Evolutionary conservation across 2,329 filamentous ascomycete genomes (phyloP).

Genomic region (Penicillium sp.): DNA sequence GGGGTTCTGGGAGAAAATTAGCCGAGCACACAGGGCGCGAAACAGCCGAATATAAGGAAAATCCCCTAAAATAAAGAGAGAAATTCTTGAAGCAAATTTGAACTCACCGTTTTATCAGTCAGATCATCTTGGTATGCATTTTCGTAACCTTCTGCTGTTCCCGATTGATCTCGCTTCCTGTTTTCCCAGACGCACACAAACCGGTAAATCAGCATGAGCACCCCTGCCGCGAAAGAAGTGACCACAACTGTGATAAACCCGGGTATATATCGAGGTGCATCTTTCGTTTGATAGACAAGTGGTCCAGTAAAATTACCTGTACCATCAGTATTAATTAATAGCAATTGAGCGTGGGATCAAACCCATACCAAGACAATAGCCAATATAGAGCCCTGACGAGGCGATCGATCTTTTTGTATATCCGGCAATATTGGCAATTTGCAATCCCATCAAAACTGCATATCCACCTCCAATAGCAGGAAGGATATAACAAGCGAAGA

Average conservation of each 20-base stretch:
- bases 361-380: conserved; percentile 53
- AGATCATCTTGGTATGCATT: conserved; percentile 59
- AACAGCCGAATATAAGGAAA: neutral
- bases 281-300: conserved; percentile 40
- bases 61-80: neutral
- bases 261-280: conserved; percentile 5
- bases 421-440: conserved; percentile 57
- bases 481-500: conserved; percentile 57
- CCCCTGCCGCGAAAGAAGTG: conserved; percentile 36
- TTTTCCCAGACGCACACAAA: conserved; percentile 52
- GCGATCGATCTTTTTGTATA: conserved; percentile 57
- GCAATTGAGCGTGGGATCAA: neutral
- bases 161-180: conserved; percentile 44
- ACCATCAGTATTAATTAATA: neutral
- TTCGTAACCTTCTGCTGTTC: conserved; percentile 53
- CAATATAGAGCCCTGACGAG: conserved; percentile 56
- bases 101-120: conserved; percentile 46
- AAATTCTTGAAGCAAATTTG: too few relatives aligned
- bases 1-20: neutral
- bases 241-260: conserved; percentile 38
- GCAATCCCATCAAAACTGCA: conserved; percentile 55
- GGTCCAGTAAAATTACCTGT: conserved; percentile 52
- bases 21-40: neutral
- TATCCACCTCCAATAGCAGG: conserved; percentile 53
- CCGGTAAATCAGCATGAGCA: conserved; percentile 51